Conservation (phyloP, 2,329 filamentous ascomycete genomes). For the Stagonosporopsis rhizophila region DNA sequence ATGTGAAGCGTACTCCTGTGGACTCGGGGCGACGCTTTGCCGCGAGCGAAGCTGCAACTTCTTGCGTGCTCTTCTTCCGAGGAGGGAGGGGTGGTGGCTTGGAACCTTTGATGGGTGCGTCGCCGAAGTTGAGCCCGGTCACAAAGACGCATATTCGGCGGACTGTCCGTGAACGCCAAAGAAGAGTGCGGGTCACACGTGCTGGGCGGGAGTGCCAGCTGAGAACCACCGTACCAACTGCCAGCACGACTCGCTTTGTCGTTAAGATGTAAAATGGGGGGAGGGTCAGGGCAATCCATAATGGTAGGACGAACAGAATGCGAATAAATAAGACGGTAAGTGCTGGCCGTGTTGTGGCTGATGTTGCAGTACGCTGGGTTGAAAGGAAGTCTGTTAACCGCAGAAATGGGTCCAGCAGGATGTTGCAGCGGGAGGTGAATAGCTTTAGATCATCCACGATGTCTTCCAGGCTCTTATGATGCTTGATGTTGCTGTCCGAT, state of each 20-base stretch:
- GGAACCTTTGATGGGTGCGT: constrained; percentile 39
- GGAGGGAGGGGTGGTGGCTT: constrained; percentile 49
- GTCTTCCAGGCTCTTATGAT: constrained; percentile 95
- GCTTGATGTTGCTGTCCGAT: constrained; percentile 70
- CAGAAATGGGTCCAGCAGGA: constrained; percentile 86
- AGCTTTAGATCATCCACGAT: constrained; percentile 93
- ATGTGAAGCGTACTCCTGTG: constrained; percentile 91
- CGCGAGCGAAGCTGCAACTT: constrained; percentile 55
- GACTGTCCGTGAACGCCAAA: constrained; percentile 86
- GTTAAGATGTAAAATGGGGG: constrained; percentile 87
- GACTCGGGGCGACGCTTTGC: constrained; percentile 57
- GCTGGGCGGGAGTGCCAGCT: constrained; percentile 93
- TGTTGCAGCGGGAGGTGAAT: constrained; percentile 90
- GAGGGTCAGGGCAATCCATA: constrained; percentile 85
- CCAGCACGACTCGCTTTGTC: constrained; percentile 81
- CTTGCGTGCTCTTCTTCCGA: constrained; percentile 55
- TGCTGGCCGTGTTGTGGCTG: constrained; percentile 87
- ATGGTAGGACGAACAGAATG: constrained; percentile 83
- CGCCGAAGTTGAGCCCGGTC: constrained; percentile 79
- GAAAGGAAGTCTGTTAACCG: constrained; percentile 92
- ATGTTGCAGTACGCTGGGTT: constrained; percentile 87
- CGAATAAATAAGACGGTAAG: constrained; percentile 89
- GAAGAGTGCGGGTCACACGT: constrained; percentile 80
- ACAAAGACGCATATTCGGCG: constrained; percentile 73
- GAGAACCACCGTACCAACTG: constrained; percentile 82